A percentile compares a stretch with the other conserved stretches of the same genome.
phyloP scores from a whole-genome alignment of 768 basidiomycete species.

The Crepidotus variabilis region DNA sequence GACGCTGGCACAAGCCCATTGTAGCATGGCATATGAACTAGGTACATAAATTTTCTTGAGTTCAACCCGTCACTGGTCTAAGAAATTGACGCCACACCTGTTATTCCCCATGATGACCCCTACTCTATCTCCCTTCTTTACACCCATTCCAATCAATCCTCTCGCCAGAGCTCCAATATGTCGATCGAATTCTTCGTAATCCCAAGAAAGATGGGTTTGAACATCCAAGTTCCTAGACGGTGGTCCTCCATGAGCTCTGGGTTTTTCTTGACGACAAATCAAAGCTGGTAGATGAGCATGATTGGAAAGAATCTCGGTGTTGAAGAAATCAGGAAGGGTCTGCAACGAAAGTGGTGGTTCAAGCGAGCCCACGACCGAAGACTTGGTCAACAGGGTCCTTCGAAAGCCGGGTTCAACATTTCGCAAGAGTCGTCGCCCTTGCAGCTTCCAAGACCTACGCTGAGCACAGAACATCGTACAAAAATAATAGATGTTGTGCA shows the following conservation, averaged over 20 bases:
- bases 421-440: background rate
- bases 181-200: slow-evolving; percentile 63
- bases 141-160: slow-evolving; percentile 66
- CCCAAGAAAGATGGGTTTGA: slow-evolving; percentile 63
- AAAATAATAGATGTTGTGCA: no score
- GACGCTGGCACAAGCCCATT: slow-evolving; percentile 84
- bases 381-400: slow-evolving; percentile 31
- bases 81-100: slow-evolving; percentile 45
- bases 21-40: slow-evolving; percentile 76
- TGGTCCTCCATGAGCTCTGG: slow-evolving; percentile 61
- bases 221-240: slow-evolving; percentile 44
- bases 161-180: slow-evolving; percentile 67
- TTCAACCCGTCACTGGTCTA: background rate
- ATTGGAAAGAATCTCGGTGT: slow-evolving; percentile 46
- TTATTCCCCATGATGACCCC: slow-evolving; percentile 84
- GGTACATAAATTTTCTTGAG: background rate
- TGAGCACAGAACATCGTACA: no score
- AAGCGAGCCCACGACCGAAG: slow-evolving; percentile 53
- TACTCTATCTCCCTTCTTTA: slow-evolving; percentile 72
- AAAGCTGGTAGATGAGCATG: slow-evolving; percentile 55
- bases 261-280: slow-evolving; percentile 56
- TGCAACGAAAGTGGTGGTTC: slow-evolving; percentile 51
- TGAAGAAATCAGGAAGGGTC: slow-evolving; percentile 64
- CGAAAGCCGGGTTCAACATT: background rate
- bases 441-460: no score